Percentiles rank a stretch among this genome's conserved stretches.
Evolutionary conservation across 495 filamentous ascomycete species (phyloP).

Genomic region (Talaromyces wortmannii): DNA sequence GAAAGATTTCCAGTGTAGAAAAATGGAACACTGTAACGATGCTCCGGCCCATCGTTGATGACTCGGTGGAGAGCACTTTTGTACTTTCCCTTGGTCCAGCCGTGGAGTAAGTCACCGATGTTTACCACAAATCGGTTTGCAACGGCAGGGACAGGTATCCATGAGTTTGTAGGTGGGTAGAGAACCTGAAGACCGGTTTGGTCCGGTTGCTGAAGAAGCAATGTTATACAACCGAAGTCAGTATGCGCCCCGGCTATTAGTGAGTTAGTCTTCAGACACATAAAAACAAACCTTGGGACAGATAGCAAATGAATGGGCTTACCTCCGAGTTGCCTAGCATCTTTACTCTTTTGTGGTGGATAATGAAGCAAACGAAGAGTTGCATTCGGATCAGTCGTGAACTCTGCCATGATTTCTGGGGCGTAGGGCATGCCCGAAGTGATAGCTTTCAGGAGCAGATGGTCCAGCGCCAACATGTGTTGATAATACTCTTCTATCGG

Average conservation of each 20-base stretch:
- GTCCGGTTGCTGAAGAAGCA: constrained; percentile 27
- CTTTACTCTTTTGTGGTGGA: constrained; percentile 36
- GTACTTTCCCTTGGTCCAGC: constrained; percentile 11
- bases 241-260: constrained; percentile 35
- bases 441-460: constrained; percentile 19
- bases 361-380: constrained; percentile 36
- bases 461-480: constrained; percentile 23
- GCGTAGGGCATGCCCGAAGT: constrained; percentile 4
- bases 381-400: constrained; percentile 7
- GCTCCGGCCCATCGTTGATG: constrained; percentile 2
- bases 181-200: constrained; percentile 8
- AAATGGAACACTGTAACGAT: constrained; percentile 12
- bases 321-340: constrained; percentile 29
- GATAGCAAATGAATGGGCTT: no score
- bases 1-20: constrained; percentile 6
- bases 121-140: constrained; percentile 16
- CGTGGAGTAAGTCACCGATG: constrained; percentile 15
- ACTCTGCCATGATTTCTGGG: no score
- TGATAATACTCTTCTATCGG: constrained; percentile 44
- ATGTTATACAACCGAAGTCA: constrained; percentile 37
- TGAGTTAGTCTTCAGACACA: no score
- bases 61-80: constrained; percentile 13
- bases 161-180: constrained; percentile 4
- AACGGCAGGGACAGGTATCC: constrained; percentile 12
- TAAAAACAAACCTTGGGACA: no score